Evolutionary conservation across 208 protist species (phyloP).

Genomic region (Lotmaria passim): DNA sequence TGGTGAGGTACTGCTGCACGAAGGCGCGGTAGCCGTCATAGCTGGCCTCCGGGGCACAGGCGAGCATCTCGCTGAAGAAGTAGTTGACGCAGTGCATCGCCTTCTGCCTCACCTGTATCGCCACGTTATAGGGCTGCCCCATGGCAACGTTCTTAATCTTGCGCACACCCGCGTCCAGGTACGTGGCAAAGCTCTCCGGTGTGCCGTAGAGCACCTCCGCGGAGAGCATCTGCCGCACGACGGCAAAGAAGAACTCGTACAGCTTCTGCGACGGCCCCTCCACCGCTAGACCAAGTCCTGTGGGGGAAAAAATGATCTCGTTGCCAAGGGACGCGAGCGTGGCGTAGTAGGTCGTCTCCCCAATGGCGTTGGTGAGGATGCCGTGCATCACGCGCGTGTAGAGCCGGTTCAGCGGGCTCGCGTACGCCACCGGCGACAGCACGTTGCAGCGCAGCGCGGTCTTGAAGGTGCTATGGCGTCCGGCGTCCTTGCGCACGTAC

Average conservation of each 20-base stretch:
- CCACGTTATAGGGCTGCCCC: slow-evolving; percentile 56
- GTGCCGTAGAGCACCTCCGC: slow-evolving; percentile 29
- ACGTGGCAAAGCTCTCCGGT: slow-evolving; percentile 51
- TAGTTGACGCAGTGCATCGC: slow-evolving; percentile 33
- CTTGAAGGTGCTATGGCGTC: slow-evolving; percentile 66
- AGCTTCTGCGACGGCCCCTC: slow-evolving; percentile 65
- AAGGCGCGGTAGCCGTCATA: slow-evolving; percentile 63
- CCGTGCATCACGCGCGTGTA: slow-evolving; percentile 65
- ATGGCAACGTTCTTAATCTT: slow-evolving; percentile 32
- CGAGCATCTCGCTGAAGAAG: slow-evolving; percentile 62
- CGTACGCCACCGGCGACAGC: slow-evolving; percentile 58
- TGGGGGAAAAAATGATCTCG: slow-evolving; percentile 18
- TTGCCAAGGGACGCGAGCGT: slow-evolving; percentile 67
- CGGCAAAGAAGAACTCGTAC: slow-evolving; percentile 47
- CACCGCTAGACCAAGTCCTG: slow-evolving; percentile 51
- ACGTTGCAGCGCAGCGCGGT: slow-evolving; percentile 45
- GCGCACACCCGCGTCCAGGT: slow-evolving; percentile 45
- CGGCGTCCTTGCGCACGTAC: slow-evolving; percentile 46
- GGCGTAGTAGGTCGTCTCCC: slow-evolving; percentile 72
- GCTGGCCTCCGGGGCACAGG: slow-evolving; percentile 30
- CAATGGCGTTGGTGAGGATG: slow-evolving; percentile 51
- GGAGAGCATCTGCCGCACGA: slow-evolving; percentile 41
- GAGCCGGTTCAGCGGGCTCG: slow-evolving; percentile 49
- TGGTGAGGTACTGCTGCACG: slow-evolving; percentile 51
- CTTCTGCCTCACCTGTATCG: slow-evolving; percentile 36